Percentiles rank a stretch among this genome's conserved stretches.
These are phyloP conservation scores for Zygoascus hellenicus DNA, from an alignment of 1,139 yeast genomes.

Conservation along the genomic window DNA sequence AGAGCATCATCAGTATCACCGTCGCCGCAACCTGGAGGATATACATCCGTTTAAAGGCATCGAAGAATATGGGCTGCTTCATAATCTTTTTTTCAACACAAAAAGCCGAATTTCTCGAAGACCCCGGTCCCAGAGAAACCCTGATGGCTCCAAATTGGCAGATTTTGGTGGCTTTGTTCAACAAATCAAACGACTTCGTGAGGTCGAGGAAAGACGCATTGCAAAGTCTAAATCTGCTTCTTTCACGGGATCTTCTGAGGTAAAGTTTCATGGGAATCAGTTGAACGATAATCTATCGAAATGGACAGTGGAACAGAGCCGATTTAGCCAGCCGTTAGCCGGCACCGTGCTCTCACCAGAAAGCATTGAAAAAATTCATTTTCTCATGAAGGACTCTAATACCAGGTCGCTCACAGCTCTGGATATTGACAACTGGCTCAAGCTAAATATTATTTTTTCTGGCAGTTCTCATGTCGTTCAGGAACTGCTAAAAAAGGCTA, in stretches of 20 bases:
- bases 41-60: conserved; percentile 10
- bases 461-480: conserved; percentile 9
- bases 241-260: neutral
- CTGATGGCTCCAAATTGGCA: neutral
- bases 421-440: conserved; percentile 19
- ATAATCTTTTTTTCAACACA: conserved; percentile 8
- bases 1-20: neutral
- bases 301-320: conserved; percentile 10
- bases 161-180: conserved; percentile 16
- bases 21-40: conserved; percentile 2
- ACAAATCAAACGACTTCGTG: conserved; percentile 20
- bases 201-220: conserved; percentile 16
- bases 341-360: conserved; percentile 14
- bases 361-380: conserved; percentile 10
- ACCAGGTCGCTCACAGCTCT: conserved; percentile 7
- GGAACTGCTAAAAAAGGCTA: conserved; percentile 13
- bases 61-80: conserved; percentile 13
- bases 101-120: neutral
- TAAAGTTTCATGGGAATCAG: conserved; percentile 7
- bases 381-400: conserved; percentile 11
- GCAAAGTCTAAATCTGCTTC: neutral
- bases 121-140: neutral
- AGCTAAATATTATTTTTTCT: conserved; percentile 14
- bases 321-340: conserved; percentile 10
- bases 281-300: conserved; percentile 2